phyloP scores from a whole-genome alignment of 352 stramenopile species.

The Globisporangium iwayamae region DNA sequence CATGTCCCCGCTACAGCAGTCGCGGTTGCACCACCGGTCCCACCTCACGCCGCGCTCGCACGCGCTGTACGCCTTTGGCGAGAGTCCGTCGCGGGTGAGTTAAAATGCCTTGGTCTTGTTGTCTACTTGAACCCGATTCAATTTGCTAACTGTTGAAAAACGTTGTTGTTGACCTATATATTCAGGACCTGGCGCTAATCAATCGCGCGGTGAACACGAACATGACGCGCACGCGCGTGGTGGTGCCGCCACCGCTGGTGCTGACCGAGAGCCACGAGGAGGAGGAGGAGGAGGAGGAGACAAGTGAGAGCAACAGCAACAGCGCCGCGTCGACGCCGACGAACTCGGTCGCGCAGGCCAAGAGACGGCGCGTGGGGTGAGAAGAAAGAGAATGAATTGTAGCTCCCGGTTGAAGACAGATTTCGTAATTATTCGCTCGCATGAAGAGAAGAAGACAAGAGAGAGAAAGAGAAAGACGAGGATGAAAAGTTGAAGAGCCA shows the following conservation, averaged over 20 bases:
- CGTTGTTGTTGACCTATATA: neutral
- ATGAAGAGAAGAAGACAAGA: neutral
- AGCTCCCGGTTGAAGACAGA: neutral
- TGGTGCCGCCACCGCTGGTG: constrained; percentile 15
- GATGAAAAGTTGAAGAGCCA: too few relatives aligned
- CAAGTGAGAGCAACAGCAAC: constrained; percentile 28
- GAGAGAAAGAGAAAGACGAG: neutral
- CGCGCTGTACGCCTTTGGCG: constrained; percentile 83
- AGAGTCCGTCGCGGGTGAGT: constrained; percentile 76
- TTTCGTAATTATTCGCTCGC: neutral
- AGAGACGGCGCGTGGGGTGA: constrained; percentile 17
- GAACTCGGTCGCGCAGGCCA: constrained; percentile 13
- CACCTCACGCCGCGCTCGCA: constrained; percentile 76
- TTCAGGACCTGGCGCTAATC: constrained; percentile 68
- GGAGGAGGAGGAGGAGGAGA: constrained; percentile 16
- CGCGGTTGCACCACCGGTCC: constrained; percentile 62
- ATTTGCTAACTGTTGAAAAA: constrained; percentile 3
- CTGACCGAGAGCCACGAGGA: constrained; percentile 11
- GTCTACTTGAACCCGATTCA: too few relatives aligned
- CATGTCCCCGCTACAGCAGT: constrained; percentile 81
- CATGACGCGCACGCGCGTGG: constrained; percentile 18
- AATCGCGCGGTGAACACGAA: constrained; percentile 67
- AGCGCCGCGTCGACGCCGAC: constrained; percentile 22
- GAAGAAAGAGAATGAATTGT: neutral
- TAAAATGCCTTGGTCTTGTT: neutral